Conservation (phyloP, 768 basidiomycete species). For the Rhizopogon sp. region DNA sequence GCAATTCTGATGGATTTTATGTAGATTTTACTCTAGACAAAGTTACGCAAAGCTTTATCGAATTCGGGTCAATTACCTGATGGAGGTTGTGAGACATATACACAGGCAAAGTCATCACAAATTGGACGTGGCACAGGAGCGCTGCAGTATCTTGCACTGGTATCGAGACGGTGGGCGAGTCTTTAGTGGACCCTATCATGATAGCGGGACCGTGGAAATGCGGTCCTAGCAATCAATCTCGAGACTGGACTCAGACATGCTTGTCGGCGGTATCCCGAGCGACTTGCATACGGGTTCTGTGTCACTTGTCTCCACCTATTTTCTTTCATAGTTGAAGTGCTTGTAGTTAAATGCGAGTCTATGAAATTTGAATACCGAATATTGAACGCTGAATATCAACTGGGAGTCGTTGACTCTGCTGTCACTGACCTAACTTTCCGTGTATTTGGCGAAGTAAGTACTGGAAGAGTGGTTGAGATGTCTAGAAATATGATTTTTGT, state of each 20-base stretch:
- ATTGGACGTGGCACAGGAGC: too few relatives aligned
- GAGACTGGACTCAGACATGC: neutral
- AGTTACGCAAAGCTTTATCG: too few relatives aligned
- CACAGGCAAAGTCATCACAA: too few relatives aligned
- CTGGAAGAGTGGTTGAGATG: constrained; percentile 3
- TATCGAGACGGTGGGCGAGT: too few relatives aligned
- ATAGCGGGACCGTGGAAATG: constrained; percentile 27
- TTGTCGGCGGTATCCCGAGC: constrained; percentile 22
- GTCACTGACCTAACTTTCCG: constrained; percentile 8
- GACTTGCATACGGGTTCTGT: constrained; percentile 22
- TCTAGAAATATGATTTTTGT: constrained; percentile 9
- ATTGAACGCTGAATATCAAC: too few relatives aligned
- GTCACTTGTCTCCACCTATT: constrained; percentile 20
- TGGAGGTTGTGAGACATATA: too few relatives aligned
- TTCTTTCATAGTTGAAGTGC: constrained; percentile 20
- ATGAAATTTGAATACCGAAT: neutral
- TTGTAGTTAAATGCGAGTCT: constrained; percentile 25
- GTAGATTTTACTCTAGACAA: too few relatives aligned
- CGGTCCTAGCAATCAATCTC: constrained; percentile 8
- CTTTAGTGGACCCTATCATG: too few relatives aligned
- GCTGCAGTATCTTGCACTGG: too few relatives aligned
- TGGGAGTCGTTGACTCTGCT: neutral
- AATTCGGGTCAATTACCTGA: too few relatives aligned
- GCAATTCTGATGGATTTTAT: too few relatives aligned
- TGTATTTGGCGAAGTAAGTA: constrained; percentile 8